Percentiles rank a stretch among this genome's conserved stretches.
These are phyloP conservation scores for Dothistroma septosporum DNA, from an alignment of 2,329 filamentous ascomycete species.

Conservation along the genomic window DNA sequence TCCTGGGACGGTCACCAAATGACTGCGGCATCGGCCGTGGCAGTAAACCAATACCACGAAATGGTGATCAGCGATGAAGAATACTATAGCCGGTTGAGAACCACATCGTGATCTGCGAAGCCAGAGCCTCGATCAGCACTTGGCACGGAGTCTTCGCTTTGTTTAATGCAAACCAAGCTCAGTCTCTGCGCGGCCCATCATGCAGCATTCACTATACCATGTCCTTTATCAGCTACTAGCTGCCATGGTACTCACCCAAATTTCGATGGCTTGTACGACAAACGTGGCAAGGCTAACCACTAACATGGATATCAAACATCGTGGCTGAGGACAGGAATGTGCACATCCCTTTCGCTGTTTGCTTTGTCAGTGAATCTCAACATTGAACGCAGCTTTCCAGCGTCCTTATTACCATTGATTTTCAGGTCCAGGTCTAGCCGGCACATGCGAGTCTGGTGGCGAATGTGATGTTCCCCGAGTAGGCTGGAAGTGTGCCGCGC, in stretches of 20 bases:
- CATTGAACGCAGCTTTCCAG: background rate
- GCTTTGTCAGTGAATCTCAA: background rate
- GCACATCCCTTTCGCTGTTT: background rate
- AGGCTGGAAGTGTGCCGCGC: background rate
- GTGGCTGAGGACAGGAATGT: background rate
- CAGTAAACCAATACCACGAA: too few species aligned
- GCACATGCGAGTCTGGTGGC: background rate
- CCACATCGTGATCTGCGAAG: too few species aligned
- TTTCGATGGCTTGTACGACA: background rate
- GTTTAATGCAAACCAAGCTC: background rate
- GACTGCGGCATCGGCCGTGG: too few species aligned
- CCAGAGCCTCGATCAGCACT: too few species aligned
- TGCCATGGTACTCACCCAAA: background rate
- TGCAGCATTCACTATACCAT: background rate
- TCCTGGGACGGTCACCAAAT: too few species aligned
- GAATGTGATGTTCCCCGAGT: background rate
- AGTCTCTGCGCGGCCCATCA: background rate
- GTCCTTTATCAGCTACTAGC: background rate
- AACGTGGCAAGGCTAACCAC: background rate
- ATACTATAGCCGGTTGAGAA: too few species aligned
- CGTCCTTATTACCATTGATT: background rate
- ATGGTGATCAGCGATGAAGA: too few species aligned
- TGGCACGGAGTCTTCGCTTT: background rate
- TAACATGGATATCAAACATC: background rate
- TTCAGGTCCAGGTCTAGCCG: background rate